Evolutionary conservation across 805 yeast species (phyloP).

Genomic region (Torulaspora indica): DNA sequence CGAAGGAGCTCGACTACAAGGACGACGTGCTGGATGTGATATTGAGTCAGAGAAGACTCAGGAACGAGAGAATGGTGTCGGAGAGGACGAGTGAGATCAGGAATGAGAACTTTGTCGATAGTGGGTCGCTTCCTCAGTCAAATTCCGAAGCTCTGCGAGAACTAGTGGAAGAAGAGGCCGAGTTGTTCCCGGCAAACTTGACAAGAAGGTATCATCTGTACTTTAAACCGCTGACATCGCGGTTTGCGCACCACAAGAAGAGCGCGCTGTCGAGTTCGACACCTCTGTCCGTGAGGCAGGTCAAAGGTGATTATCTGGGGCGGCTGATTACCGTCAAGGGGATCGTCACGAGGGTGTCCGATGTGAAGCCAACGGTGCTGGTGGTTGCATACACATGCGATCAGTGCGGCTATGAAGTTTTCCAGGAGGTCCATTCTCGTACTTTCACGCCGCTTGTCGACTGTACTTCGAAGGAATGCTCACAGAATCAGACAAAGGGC

Average conservation of each 20-base stretch:
- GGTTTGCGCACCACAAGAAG: slow-evolving; percentile 32
- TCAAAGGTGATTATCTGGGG: slow-evolving; percentile 80
- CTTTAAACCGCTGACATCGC: slow-evolving; percentile 68
- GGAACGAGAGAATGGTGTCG: slow-evolving; percentile 68
- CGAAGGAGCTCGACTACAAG: slow-evolving; percentile 67
- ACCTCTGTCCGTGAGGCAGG: slow-evolving; percentile 82
- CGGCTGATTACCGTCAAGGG: slow-evolving; percentile 87
- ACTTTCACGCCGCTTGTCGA: slow-evolving; percentile 83
- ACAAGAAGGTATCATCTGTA: slow-evolving; percentile 84
- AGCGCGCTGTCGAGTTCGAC: slow-evolving; percentile 37
- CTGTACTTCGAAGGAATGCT: slow-evolving; percentile 79
- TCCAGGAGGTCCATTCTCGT: slow-evolving; percentile 86
- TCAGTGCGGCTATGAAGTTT: slow-evolving; percentile 92
- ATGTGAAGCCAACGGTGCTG: slow-evolving; percentile 85
- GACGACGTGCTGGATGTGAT: slow-evolving; percentile 93
- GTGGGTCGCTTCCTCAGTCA: slow-evolving; percentile 24
- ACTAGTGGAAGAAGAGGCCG: slow-evolving; percentile 38
- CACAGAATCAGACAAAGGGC: slow-evolving; percentile 75
- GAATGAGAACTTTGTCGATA: slow-evolving; percentile 36
- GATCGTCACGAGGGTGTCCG: slow-evolving; percentile 90
- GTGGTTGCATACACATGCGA: slow-evolving; percentile 97
- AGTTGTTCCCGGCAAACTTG: slow-evolving; percentile 76
- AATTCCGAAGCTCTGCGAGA: slow-evolving; percentile 33
- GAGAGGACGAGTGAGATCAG: slow-evolving; percentile 62
- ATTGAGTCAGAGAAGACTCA: slow-evolving; percentile 78